A percentile compares a stretch with the other conserved stretches of the same genome.
Evolutionary conservation across 1,284 basidiomycete species (phyloP).

Genomic region (Ganoderma lucidum): DNA sequence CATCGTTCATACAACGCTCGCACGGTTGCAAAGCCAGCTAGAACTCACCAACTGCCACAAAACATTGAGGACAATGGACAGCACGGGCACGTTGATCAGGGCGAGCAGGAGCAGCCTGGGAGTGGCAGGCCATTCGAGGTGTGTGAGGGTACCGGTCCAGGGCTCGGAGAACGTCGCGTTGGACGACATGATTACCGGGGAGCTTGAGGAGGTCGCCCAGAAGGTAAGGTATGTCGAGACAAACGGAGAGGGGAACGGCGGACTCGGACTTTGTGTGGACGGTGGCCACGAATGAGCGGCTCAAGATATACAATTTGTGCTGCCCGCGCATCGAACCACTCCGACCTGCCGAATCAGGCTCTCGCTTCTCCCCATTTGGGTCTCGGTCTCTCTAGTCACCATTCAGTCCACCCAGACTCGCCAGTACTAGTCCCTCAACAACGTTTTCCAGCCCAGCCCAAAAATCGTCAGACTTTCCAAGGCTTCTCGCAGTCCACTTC

Average conservation of each 20-base stretch:
- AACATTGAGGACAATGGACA: constrained; percentile 65
- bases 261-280: constrained; percentile 3
- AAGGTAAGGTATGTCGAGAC: constrained; percentile 9
- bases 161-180: constrained; percentile 50
- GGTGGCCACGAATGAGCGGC: constrained; percentile 27
- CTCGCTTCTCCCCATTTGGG: constrained; percentile 30
- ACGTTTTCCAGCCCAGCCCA: not conserved
- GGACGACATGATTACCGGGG: constrained; percentile 44
- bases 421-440: not conserved
- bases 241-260: constrained; percentile 13
- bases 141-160: constrained; percentile 54
- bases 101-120: constrained; percentile 41
- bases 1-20: constrained; percentile 8
- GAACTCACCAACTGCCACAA: constrained; percentile 64
- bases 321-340: constrained; percentile 31
- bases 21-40: not conserved
- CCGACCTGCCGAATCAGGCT: constrained; percentile 29
- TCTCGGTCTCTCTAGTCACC: constrained; percentile 32
- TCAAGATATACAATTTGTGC: constrained; percentile 31
- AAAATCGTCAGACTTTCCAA: not conserved
- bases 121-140: constrained; percentile 38
- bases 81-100: constrained; percentile 51
- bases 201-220: constrained; percentile 16
- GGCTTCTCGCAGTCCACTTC: not conserved
- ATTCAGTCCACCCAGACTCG: not conserved